Percentiles rank a stretch among this genome's conserved stretches.
Conservation (phyloP, 352 stramenopile genomes). For the Phytopythium chamaehyphon region DNA sequence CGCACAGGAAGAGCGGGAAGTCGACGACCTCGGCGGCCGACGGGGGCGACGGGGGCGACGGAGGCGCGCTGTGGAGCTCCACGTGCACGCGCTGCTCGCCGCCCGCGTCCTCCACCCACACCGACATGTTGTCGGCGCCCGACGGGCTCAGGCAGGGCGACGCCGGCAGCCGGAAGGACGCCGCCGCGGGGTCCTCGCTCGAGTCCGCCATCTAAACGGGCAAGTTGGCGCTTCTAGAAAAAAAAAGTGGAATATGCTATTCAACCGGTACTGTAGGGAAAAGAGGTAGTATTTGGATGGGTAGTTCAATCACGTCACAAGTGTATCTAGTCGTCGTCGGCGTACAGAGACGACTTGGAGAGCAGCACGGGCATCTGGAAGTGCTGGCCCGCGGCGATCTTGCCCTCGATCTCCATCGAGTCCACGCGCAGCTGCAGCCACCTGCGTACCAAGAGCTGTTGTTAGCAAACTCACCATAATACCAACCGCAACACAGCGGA, state of each 20-base stretch:
- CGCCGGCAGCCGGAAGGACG: conserved; percentile 62
- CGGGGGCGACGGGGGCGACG: conserved; percentile 4
- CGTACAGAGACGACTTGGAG: conserved; percentile 85
- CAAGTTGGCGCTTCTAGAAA: neutral
- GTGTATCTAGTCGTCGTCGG: conserved; percentile 67
- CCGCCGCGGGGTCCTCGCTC: conserved; percentile 18
- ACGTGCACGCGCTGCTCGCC: conserved; percentile 50
- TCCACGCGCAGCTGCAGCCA: conserved; percentile 86
- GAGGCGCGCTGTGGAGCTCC: conserved; percentile 14
- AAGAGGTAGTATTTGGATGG: neutral
- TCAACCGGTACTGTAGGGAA: no score
- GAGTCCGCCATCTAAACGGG: conserved; percentile 1
- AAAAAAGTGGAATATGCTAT: no score
- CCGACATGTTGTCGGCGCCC: conserved; percentile 41
- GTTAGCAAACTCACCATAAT: neutral
- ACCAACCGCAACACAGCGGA: neutral
- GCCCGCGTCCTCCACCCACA: conserved; percentile 49
- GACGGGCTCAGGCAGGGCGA: conserved; percentile 53
- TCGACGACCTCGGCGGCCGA: conserved; percentile 22
- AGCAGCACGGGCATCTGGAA: conserved; percentile 84
- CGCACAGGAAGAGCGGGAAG: conserved; percentile 59
- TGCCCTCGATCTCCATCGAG: conserved; percentile 80
- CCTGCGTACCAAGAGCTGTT: conserved; percentile 17
- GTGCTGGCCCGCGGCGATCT: conserved; percentile 68
- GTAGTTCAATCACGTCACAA: neutral